Percentiles rank a stretch among this genome's conserved stretches.
Conservation (phyloP, 2,329 filamentous ascomycete species). For the Pseudocercospora macadamiae region DNA sequence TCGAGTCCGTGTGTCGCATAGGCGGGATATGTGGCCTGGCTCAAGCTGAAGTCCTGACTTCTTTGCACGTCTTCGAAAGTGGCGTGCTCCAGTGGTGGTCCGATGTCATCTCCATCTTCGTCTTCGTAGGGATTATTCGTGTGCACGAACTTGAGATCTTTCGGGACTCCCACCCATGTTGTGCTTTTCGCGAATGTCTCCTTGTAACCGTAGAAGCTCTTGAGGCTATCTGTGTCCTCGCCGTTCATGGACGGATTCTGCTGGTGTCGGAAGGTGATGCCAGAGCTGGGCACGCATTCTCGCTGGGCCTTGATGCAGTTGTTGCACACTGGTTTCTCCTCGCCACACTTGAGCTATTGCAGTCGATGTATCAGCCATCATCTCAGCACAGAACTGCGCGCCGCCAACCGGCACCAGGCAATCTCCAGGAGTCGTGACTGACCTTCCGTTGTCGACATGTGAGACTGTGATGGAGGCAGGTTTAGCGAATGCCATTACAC, state of each 20-base stretch:
- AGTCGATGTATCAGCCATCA: slow-evolving; percentile 3
- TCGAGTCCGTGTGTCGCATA: slow-evolving; percentile 56
- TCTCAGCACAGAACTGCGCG: no score
- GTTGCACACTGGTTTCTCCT: slow-evolving; percentile 62
- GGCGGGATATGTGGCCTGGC: slow-evolving; percentile 26
- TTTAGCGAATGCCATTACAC: slow-evolving; percentile 6
- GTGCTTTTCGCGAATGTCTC: slow-evolving; percentile 65
- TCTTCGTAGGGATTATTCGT: slow-evolving; percentile 65
- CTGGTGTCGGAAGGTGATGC: slow-evolving; percentile 68
- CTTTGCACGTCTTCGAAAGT: not conserved
- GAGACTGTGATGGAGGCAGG: slow-evolving; percentile 28
- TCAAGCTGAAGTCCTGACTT: slow-evolving; percentile 9
- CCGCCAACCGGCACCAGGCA: no score
- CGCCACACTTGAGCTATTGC: slow-evolving; percentile 64
- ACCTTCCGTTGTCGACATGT: slow-evolving; percentile 41
- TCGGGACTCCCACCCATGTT: slow-evolving; percentile 66
- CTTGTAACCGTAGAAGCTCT: slow-evolving; percentile 67
- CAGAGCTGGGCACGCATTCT: slow-evolving; percentile 63
- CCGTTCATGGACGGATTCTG: slow-evolving; percentile 71
- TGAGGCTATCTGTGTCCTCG: slow-evolving; percentile 50
- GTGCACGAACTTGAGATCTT: slow-evolving; percentile 63
- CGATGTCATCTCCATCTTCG: slow-evolving; percentile 28
- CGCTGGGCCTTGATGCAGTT: slow-evolving; percentile 64
- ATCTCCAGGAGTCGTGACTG: slow-evolving; percentile 13
- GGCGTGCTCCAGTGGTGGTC: not conserved